Percentiles rank a stretch among this genome's conserved stretches.
Conservation (phyloP, 108 stramenopile genomes). For the Seminavis robusta region DNA sequence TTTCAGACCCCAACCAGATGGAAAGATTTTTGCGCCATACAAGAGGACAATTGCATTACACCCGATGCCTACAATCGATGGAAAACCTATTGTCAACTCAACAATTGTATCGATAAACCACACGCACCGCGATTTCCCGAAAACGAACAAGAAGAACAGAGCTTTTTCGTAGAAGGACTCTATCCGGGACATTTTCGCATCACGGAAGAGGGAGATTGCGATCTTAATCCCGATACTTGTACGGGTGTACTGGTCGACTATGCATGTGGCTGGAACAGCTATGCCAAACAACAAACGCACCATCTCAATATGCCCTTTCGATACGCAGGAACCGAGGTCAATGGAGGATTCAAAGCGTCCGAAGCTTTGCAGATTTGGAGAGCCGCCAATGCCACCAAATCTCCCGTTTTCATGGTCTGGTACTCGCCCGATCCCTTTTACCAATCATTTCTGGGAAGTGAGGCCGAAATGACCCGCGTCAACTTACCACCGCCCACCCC, state of each 20-base stretch:
- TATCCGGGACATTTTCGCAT: conserved; percentile 36
- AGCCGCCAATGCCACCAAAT: conserved; percentile 16
- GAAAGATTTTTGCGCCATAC: conserved; percentile 13
- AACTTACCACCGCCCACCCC: conserved; percentile 16
- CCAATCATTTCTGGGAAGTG: conserved; percentile 17
- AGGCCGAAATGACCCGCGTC: conserved; percentile 21
- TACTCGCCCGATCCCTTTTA: conserved; percentile 20
- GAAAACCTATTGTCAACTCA: too few relatives aligned
- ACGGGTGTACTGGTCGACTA: conserved; percentile 25
- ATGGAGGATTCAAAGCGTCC: conserved; percentile 4
- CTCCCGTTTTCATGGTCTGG: conserved; percentile 11
- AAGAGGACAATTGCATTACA: not conserved
- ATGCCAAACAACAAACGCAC: not conserved
- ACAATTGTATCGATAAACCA: too few relatives aligned
- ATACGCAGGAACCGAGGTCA: not conserved
- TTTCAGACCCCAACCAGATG: conserved; percentile 19
- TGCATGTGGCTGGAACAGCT: conserved; percentile 11
- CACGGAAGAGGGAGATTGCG: conserved; percentile 37
- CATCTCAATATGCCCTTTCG: conserved; percentile 5
- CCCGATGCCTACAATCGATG: conserved; percentile 7
- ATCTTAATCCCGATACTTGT: conserved; percentile 10
- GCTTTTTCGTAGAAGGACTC: conserved; percentile 3
- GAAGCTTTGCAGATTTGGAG: conserved; percentile 8
- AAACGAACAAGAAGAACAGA: conserved; percentile 3
- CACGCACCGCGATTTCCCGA: conserved; percentile 6